phyloP scores from a whole-genome alignment of 345 rosid species.

The Arabidopsis arenosa region DNA sequence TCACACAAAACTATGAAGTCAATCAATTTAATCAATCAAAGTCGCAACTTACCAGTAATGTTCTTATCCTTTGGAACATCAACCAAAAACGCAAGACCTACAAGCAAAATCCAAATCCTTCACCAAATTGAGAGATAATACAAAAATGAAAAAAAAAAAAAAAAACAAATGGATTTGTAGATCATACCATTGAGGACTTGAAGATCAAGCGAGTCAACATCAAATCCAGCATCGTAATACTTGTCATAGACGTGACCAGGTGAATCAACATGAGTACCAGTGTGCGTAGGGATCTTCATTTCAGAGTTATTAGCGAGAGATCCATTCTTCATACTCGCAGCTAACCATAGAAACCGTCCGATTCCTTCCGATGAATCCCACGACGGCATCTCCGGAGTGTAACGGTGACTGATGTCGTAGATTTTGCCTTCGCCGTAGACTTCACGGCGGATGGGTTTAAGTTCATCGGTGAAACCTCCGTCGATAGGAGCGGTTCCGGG shows the following conservation, averaged over 20 bases:
- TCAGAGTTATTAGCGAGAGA: constrained; percentile 71
- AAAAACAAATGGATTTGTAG: background rate
- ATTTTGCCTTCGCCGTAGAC: constrained; percentile 74
- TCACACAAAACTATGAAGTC: background rate
- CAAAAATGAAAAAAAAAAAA: too few relatives aligned
- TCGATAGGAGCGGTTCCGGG: constrained; percentile 43
- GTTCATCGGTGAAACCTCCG: constrained; percentile 36
- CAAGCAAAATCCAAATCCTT: constrained; percentile 9
- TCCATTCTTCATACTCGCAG: constrained; percentile 82
- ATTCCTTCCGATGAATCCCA: constrained; percentile 54
- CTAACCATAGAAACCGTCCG: constrained; percentile 72
- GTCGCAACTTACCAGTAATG: constrained; percentile 54
- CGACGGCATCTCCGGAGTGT: constrained; percentile 62
- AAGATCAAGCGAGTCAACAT: constrained; percentile 87
- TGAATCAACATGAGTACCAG: constrained; percentile 93
- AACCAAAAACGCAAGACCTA: constrained; percentile 63
- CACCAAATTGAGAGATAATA: background rate
- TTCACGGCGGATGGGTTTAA: constrained; percentile 70
- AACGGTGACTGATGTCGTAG: constrained; percentile 77
- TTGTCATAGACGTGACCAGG: constrained; percentile 82
- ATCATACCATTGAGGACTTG: constrained; percentile 63
- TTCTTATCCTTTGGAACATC: constrained; percentile 65
- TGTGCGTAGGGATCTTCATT: constrained; percentile 78
- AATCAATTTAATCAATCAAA: background rate
- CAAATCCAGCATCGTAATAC: constrained; percentile 85